phyloP scores from a whole-genome alignment of 78 protist species.

The Dictyostelium firmibasis region DNA sequence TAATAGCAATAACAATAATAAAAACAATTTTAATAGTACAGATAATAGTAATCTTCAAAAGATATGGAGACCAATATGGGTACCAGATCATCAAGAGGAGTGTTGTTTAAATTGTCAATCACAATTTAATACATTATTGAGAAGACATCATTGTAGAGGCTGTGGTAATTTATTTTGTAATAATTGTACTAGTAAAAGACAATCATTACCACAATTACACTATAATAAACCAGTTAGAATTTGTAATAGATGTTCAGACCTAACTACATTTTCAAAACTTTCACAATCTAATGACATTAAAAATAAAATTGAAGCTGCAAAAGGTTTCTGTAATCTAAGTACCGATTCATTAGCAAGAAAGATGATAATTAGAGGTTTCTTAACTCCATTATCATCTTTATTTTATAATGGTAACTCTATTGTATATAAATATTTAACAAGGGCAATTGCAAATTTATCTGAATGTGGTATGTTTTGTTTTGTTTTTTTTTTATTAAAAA shows the following conservation, averaged over 20 bases:
- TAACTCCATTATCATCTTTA: neutral
- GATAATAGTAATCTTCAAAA: neutral
- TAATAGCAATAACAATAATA: neutral
- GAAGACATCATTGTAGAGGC: constrained; percentile 69
- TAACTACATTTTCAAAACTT: constrained; percentile 19
- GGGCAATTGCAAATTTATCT: constrained; percentile 49
- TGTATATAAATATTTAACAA: constrained; percentile 15
- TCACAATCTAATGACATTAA: neutral
- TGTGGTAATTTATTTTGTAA: constrained; percentile 75
- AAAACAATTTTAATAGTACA: neutral
- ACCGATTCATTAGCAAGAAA: neutral
- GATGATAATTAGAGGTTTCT: constrained; percentile 23
- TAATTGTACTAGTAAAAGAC: constrained; percentile 51
- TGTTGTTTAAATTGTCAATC: constrained; percentile 43
- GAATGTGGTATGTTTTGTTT: neutral
- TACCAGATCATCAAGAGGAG: constrained; percentile 36
- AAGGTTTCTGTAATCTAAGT: constrained; percentile 37
- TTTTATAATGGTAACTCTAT: neutral
- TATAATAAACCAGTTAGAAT: constrained; percentile 73
- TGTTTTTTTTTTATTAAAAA: neutral
- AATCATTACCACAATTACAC: constrained; percentile 50
- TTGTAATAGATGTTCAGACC: constrained; percentile 48
- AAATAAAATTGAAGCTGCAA: constrained; percentile 23
- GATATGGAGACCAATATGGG: constrained; percentile 66
- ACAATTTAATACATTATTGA: constrained; percentile 32